Conservation (phyloP, 1,139 yeast species). For the Arxiozyma slooffiae region DNA sequence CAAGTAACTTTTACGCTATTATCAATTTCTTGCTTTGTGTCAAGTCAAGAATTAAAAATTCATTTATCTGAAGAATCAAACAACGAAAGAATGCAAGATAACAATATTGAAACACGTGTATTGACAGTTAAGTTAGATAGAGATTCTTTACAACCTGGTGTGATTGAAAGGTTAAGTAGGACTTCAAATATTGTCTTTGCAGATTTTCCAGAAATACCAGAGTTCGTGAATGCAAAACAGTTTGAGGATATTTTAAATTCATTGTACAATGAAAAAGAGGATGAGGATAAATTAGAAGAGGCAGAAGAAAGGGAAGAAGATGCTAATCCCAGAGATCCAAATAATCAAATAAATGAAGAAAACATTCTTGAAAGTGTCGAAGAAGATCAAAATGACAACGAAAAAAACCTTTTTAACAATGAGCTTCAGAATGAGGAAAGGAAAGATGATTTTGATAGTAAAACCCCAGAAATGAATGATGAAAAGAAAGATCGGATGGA, state of each 20-base stretch:
- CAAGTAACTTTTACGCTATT: conserved; percentile 7
- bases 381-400: conserved; percentile 7
- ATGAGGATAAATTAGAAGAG: conserved; percentile 7
- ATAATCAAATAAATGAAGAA: conserved; percentile 20
- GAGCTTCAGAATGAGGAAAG: background rate
- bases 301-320: conserved; percentile 7
- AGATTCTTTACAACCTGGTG: conserved; percentile 14
- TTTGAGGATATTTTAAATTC: conserved; percentile 14
- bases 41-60: conserved; percentile 11
- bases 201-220: conserved; percentile 20
- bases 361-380: conserved; percentile 1
- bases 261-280: conserved; percentile 8
- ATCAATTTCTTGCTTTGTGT: conserved; percentile 3
- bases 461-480: background rate
- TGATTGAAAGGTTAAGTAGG: conserved; percentile 12
- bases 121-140: conserved; percentile 17
- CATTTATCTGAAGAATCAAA: conserved; percentile 15
- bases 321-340: conserved; percentile 5
- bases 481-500: background rate
- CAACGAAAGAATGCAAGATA: conserved; percentile 8
- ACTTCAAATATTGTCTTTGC: conserved; percentile 21
- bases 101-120: conserved; percentile 9
- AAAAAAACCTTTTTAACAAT: background rate
- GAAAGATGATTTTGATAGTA: background rate
- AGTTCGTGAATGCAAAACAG: conserved; percentile 17